These are phyloP conservation scores for Microbotryum intermedium DNA, from an alignment of 1,284 basidiomycete genomes.

Conservation along the genomic window DNA sequence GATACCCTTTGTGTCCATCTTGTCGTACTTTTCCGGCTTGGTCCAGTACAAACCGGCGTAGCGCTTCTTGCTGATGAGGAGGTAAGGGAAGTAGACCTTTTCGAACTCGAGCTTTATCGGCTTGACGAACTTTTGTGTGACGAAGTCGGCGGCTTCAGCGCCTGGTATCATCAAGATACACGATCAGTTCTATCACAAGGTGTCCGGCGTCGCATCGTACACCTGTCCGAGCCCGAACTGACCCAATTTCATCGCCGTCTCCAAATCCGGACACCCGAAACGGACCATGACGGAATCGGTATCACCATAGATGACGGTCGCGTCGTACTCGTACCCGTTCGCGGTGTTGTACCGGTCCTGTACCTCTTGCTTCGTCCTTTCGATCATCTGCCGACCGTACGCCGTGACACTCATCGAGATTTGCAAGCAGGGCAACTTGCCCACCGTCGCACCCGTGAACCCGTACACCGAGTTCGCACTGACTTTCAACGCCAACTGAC, in stretches of 20 bases:
- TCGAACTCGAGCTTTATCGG: conserved; percentile 98
- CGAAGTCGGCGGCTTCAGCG: conserved; percentile 85
- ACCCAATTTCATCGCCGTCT: conserved; percentile 80
- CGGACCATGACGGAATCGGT: conserved; percentile 97
- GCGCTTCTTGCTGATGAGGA: conserved; percentile 93
- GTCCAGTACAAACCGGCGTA: conserved; percentile 98
- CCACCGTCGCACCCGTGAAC: conserved; percentile 90
- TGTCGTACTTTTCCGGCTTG: conserved; percentile 82
- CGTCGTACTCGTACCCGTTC: conserved; percentile 77
- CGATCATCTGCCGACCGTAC: conserved; percentile 95
- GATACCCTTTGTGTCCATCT: conserved; percentile 98
- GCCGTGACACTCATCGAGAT: conserved; percentile 90
- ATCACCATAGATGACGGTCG: conserved; percentile 90
- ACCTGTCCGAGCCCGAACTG: conserved; percentile 28
- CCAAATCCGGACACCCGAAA: conserved; percentile 79
- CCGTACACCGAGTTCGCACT: conserved; percentile 96
- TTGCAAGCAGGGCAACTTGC: conserved; percentile 82
- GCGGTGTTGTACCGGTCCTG: conserved; percentile 75
- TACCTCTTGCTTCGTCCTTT: conserved; percentile 86
- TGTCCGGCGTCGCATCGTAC: not conserved
- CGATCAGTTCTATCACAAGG: not conserved
- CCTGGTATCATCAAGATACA: conserved; percentile 46
- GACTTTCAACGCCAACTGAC: conserved; percentile 89
- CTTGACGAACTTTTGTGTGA: conserved; percentile 79
- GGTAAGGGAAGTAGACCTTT: conserved; percentile 93